Evolutionary conservation across 306 rosid genomes (phyloP), one percentile per base, ranked within the genome.

Genomic region (Glycyrrhiza uralensis): DNA sequence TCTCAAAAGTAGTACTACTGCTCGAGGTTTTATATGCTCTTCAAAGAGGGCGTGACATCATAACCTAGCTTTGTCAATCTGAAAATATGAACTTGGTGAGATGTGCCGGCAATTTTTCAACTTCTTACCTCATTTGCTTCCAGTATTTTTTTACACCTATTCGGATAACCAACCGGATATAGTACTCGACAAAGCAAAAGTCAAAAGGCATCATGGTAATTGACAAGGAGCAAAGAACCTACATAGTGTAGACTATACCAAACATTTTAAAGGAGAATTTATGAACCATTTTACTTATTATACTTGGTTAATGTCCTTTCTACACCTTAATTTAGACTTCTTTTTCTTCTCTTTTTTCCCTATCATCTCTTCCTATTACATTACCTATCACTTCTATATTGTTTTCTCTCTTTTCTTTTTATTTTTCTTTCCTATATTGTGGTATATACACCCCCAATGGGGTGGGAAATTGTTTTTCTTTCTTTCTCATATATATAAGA

Each of bases 91-190:
- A 68, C 78, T 81, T 56, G 75, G 50, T 73, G 55, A 85, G 78
- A 66, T 49, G 14, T 74, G 84, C 66, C 59, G 51, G 15, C 49
- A 64, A 23, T 26, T 74, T 69, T 74, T 84, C 83, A 79, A 85
- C 83, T 66, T 75, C 78, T 89, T 86, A 78, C 83, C 84, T 89
- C 92, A 81, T 62, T 60, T 78, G 26, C 52, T 68, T 82, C 66
- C 72, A 61, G 42, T 36, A 75, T 70, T 46, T 18, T 33, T 24
- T 41, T 14, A 56, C 61, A 22, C 72, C 9, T 79, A 3, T 67
- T 75, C 79, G 69, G 80, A 70, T 79, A 49, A 77, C 82, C 87
- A 80, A 82, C 81, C 81, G 4, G 2, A 13, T 38, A 3, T 41
- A 33, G 10, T 28, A 69, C 24, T 69, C 42, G 54, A 78, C 66